Percentiles rank a stretch among this genome's conserved stretches.
Evolutionary conservation across 2,329 filamentous ascomycete species (phyloP).

Genomic region (Chrysoporthe cubensis): DNA sequence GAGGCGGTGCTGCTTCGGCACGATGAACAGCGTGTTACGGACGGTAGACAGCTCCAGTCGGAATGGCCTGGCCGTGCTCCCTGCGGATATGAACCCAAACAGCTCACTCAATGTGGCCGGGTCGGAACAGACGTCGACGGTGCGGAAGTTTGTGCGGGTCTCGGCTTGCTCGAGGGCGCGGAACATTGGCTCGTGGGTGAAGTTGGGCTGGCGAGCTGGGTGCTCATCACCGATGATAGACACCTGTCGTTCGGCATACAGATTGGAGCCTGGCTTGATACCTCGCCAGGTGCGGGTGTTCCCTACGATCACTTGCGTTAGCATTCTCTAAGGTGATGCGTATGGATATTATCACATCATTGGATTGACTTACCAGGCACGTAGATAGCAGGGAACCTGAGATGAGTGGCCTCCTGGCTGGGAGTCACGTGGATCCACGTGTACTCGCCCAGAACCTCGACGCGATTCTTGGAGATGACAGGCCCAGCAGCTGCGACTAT

Average conservation of each 20-base stretch:
- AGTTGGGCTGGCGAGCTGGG: slow-evolving; percentile 7
- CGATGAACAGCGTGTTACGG: slow-evolving; percentile 22
- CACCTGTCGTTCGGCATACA: not conserved
- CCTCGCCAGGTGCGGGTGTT: slow-evolving; percentile 19
- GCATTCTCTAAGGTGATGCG: no score
- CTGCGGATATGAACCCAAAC: slow-evolving; percentile 11
- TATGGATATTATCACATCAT: not conserved
- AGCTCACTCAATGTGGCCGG: slow-evolving; percentile 16
- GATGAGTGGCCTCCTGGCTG: slow-evolving; percentile 14
- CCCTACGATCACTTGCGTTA: not conserved
- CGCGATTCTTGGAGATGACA: slow-evolving; percentile 1
- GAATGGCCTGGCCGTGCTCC: not conserved
- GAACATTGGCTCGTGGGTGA: slow-evolving; percentile 26
- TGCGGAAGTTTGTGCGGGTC: not conserved
- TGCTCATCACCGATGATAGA: slow-evolving; percentile 18
- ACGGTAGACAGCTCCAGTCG: slow-evolving; percentile 25
- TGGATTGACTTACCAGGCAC: slow-evolving; percentile 16
- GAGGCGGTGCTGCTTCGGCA: not conserved
- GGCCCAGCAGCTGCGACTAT: not conserved
- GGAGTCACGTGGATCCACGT: slow-evolving; percentile 23
- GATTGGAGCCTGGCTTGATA: not conserved
- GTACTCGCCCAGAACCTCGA: slow-evolving; percentile 24
- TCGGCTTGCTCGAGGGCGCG: slow-evolving; percentile 16
- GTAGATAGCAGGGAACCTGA: slow-evolving; percentile 19
- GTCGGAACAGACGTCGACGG: slow-evolving; percentile 23